Evolutionary conservation across 2,329 filamentous ascomycete species (phyloP).

Genomic region (Scedosporium apiospermum): DNA sequence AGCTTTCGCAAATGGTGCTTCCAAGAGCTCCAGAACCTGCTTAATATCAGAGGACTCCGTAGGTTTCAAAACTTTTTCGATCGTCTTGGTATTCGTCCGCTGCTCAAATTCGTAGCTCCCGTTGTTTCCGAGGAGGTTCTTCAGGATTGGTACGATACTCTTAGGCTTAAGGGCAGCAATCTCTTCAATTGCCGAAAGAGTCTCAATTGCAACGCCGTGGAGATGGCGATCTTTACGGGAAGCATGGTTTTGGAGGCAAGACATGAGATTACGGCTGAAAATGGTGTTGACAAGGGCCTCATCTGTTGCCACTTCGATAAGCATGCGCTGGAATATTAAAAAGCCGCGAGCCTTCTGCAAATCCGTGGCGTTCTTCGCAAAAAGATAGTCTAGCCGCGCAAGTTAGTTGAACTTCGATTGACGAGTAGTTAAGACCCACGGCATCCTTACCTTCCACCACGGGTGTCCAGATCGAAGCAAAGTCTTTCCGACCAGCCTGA

Average conservation of each 20-base stretch:
- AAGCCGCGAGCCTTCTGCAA: constrained; percentile 91
- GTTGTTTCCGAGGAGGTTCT: constrained; percentile 56
- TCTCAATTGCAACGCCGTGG: constrained; percentile 67
- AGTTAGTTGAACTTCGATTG: neutral
- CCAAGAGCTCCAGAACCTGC: constrained; percentile 37
- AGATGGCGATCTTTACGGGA: constrained; percentile 68
- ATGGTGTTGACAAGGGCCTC: constrained; percentile 41
- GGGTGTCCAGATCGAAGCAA: constrained; percentile 74
- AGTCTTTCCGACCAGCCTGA: constrained; percentile 33
- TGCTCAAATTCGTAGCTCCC: constrained; percentile 77
- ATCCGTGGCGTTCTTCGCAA: constrained; percentile 70
- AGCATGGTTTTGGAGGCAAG: constrained; percentile 74
- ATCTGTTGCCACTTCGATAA: constrained; percentile 43
- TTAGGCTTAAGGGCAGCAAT: constrained; percentile 52
- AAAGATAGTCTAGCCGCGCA: constrained; percentile 57
- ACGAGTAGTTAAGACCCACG: neutral
- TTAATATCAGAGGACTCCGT: constrained; percentile 48
- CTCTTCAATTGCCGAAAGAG: constrained; percentile 58
- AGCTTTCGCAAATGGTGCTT: constrained; percentile 10
- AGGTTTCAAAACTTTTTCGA: constrained; percentile 62
- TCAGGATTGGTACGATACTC: constrained; percentile 51
- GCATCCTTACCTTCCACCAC: constrained; percentile 67
- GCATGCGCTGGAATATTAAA: constrained; percentile 69
- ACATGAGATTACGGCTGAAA: constrained; percentile 76
- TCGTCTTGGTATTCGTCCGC: constrained; percentile 72